A percentile compares a stretch with the other conserved stretches of the same genome.
These are phyloP conservation scores for Mucor indicus DNA, from an alignment of 371 early-diverging fungal genomes.

Conservation along the genomic window DNA sequence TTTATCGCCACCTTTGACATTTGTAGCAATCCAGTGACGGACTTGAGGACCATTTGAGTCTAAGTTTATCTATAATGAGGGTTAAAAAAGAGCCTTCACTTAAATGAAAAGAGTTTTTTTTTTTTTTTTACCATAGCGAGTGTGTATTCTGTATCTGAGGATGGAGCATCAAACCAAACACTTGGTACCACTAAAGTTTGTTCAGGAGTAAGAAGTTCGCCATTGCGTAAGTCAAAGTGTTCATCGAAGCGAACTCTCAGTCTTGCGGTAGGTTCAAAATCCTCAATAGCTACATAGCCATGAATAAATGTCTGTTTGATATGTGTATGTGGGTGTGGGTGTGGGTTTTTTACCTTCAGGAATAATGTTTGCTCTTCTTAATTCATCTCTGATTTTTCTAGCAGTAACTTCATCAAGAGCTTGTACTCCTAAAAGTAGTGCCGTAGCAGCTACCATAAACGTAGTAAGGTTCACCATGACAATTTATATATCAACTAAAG, in stretches of 20 bases:
- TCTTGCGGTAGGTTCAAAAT: constrained; percentile 15
- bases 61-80: constrained; percentile 19
- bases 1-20: constrained; percentile 13
- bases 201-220: constrained; percentile 19
- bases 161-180: constrained; percentile 23
- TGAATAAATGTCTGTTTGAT: too few relatives aligned
- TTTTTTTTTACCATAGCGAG: constrained; percentile 26
- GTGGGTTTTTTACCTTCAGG: constrained; percentile 14
- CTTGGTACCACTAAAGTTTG: constrained; percentile 14
- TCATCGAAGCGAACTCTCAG: constrained; percentile 26
- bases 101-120: neutral
- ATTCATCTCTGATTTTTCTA: constrained; percentile 1
- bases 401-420: constrained; percentile 6
- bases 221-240: constrained; percentile 11
- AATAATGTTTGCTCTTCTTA: constrained; percentile 7
- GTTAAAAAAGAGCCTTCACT: neutral
- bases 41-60: constrained; percentile 25
- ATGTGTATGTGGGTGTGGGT: too few relatives aligned
- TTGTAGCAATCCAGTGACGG: constrained; percentile 32
- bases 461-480: constrained; percentile 1
- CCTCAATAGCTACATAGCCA: constrained; percentile 19
- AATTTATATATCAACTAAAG: too few relatives aligned
- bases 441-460: constrained; percentile 3
- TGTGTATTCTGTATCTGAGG: constrained; percentile 22
- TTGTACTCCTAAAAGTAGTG: constrained; percentile 5